These are phyloP conservation scores for Gautieria morchelliformis DNA, from an alignment of 768 basidiomycete genomes.

Conservation along the genomic window DNA sequence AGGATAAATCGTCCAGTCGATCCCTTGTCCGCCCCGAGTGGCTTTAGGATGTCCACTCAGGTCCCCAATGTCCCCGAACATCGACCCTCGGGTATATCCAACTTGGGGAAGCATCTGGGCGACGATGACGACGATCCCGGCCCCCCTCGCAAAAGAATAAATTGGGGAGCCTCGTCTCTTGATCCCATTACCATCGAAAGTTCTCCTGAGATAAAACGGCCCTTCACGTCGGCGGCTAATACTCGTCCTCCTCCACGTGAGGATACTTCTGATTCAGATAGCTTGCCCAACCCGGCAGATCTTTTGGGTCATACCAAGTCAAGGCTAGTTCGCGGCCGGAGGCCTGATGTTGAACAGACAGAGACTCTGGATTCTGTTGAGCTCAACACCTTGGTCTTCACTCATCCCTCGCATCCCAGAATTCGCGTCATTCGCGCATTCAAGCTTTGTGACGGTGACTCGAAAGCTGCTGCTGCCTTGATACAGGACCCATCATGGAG, in stretches of 20 bases:
- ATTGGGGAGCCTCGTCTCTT: constrained; percentile 39
- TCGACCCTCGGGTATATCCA: constrained; percentile 15
- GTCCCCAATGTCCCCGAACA: background rate
- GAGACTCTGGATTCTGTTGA: constrained; percentile 1
- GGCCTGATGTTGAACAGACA: constrained; percentile 12
- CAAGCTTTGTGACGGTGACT: constrained; percentile 4
- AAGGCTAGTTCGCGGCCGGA: constrained; percentile 47
- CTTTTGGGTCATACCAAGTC: constrained; percentile 36
- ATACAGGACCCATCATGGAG: constrained; percentile 7
- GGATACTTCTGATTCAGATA: constrained; percentile 58
- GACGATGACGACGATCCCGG: constrained; percentile 42
- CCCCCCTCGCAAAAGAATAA: constrained; percentile 63
- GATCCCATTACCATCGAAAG: constrained; percentile 10
- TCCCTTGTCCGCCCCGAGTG: constrained; percentile 50
- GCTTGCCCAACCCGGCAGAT: constrained; percentile 40
- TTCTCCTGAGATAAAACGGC: constrained; percentile 46
- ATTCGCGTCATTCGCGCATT: constrained; percentile 6
- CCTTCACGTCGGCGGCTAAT: constrained; percentile 41
- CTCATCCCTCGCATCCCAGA: constrained; percentile 17
- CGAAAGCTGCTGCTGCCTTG: constrained; percentile 4
- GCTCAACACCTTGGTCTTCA: constrained; percentile 24
- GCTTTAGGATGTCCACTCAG: constrained; percentile 39
- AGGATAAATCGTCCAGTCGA: constrained; percentile 29
- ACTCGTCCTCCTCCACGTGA: constrained; percentile 28
- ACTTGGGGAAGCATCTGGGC: constrained; percentile 26